phyloP scores from a whole-genome alignment of 495 filamentous ascomycete genomes.

The Glonium stellatum region DNA sequence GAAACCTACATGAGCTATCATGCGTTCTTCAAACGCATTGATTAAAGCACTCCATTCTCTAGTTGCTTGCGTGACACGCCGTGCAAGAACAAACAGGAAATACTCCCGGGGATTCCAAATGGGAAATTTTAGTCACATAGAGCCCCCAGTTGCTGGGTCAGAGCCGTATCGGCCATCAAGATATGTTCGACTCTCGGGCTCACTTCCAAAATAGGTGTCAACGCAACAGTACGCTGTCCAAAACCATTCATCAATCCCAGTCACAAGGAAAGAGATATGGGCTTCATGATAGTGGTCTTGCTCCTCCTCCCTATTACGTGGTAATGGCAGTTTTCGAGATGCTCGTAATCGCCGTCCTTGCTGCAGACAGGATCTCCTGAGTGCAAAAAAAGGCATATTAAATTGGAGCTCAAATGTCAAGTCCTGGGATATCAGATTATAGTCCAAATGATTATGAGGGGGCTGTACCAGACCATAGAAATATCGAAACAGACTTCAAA shows the following conservation, averaged over 20 bases:
- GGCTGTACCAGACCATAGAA: background rate
- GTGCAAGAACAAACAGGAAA: constrained; percentile 23
- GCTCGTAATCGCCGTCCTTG: constrained; percentile 19
- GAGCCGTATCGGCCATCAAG: background rate
- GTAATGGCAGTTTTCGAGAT: constrained; percentile 6
- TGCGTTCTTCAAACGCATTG: constrained; percentile 2
- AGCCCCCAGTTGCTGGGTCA: constrained; percentile 24
- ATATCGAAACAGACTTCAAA: constrained; percentile 1
- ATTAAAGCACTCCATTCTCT: constrained; percentile 12
- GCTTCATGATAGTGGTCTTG: constrained; percentile 29
- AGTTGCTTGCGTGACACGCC: constrained; percentile 23
- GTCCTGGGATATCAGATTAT: background rate
- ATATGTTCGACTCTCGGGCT: constrained; percentile 11
- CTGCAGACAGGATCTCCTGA: constrained; percentile 4
- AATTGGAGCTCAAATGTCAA: constrained; percentile 30
- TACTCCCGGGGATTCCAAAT: constrained; percentile 31
- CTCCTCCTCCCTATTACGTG: constrained; percentile 4
- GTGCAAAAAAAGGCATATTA: constrained; percentile 32
- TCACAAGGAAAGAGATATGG: constrained; percentile 30
- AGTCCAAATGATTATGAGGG: background rate
- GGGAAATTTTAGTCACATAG: constrained; percentile 12
- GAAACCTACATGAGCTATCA: constrained; percentile 10
- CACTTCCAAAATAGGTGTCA: constrained; percentile 30
- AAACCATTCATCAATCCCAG: constrained; percentile 30
- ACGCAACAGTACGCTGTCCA: constrained; percentile 32